These are phyloP conservation scores for Exophiala alcalophila DNA, from an alignment of 2,329 filamentous ascomycete species.

Conservation along the genomic window DNA sequence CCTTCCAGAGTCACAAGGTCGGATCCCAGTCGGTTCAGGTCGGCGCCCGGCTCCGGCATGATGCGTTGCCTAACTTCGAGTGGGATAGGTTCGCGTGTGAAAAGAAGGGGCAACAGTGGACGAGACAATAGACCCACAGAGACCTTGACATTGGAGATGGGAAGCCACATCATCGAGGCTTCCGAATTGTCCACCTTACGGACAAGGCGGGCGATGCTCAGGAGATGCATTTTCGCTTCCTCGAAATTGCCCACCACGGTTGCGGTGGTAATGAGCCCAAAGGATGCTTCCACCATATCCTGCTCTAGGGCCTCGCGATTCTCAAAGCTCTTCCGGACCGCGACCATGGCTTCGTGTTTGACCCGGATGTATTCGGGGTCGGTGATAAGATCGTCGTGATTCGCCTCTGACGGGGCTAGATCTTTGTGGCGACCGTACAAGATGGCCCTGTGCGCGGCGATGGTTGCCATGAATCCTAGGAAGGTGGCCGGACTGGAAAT, in stretches of 20 bases:
- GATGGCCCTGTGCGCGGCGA: conserved; percentile 40
- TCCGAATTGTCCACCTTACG: conserved; percentile 40
- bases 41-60: conserved; percentile 31
- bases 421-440: conserved; percentile 32
- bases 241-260: conserved; percentile 41
- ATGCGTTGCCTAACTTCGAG: conserved; percentile 32
- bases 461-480: conserved; percentile 40
- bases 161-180: conserved; percentile 22
- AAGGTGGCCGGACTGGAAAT: conserved; percentile 39
- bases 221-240: conserved; percentile 40
- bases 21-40: conserved; percentile 31
- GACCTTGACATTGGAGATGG: conserved; percentile 28
- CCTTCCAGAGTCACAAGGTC: conserved; percentile 33
- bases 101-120: conserved; percentile 37
- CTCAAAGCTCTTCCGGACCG: conserved; percentile 28
- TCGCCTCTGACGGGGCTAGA: conserved; percentile 23
- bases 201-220: conserved; percentile 33
- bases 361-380: conserved; percentile 41
- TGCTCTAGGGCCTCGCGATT: conserved; percentile 37
- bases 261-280: conserved; percentile 39
- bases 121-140: conserved; percentile 36
- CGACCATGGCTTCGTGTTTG: conserved; percentile 36
- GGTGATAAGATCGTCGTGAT: conserved; percentile 28
- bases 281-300: conserved; percentile 39
- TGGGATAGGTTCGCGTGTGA: conserved; percentile 35